Percentiles rank a stretch among this genome's conserved stretches.
These are phyloP conservation scores for Trebouxia gelatinosa DNA, from an alignment of 163 green algal genomes.

Conservation along the genomic window DNA sequence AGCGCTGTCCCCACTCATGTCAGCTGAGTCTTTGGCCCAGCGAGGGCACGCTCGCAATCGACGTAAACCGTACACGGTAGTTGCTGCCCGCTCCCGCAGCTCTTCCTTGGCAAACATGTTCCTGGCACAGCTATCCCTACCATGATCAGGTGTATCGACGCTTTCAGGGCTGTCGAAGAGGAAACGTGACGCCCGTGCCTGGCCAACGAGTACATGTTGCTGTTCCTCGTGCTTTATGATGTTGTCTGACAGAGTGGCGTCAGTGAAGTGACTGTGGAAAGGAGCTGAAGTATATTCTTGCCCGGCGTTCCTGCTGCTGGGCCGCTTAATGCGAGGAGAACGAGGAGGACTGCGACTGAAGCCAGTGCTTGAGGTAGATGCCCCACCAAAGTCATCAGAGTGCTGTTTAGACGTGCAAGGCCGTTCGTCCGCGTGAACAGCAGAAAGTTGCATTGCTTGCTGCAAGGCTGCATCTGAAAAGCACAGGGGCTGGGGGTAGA, in stretches of 20 bases:
- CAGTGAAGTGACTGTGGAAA: no score
- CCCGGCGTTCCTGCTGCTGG: no score
- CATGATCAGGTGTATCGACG: background rate
- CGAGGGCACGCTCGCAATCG: background rate
- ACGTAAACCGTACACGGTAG: background rate
- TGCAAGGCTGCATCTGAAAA: no score
- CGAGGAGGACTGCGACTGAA: background rate
- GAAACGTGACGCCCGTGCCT: no score
- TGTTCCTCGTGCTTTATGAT: no score
- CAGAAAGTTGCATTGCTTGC: no score
- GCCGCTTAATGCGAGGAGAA: background rate
- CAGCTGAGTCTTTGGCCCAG: background rate
- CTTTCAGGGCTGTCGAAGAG: background rate
- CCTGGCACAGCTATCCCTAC: background rate
- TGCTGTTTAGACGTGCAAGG: constrained; percentile 3
- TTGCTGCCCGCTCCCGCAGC: background rate
- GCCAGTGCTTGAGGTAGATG: constrained; percentile 9
- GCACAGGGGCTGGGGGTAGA: no score
- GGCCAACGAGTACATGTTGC: no score
- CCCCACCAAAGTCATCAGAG: background rate
- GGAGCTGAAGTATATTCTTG: no score
- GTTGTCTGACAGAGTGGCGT: no score
- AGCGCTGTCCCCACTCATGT: constrained; percentile 7
- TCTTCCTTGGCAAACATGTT: background rate
- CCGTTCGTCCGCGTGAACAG: no score